Base-by-base conservation (phyloP, 176 grass and related monocot genomes). In the Lolium rigidum region DNA sequence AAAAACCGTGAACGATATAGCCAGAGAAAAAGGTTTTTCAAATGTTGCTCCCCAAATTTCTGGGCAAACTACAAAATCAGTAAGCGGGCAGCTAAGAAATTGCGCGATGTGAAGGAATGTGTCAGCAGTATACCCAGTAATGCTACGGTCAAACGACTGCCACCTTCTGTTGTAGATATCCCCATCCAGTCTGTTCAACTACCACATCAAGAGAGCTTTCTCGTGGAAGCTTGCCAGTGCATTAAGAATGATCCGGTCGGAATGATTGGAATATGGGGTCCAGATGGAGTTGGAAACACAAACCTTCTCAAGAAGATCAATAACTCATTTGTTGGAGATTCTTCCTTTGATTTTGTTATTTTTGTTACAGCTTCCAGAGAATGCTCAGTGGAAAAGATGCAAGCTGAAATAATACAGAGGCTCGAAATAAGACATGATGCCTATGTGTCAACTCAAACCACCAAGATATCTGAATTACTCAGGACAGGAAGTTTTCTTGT, bases 261-360 rank as follows among this genome's bases (percentile, higher is more conserved):
- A 10, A 70, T 78, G 3, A 62, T 88, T 49, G 86, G 86, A 7
- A 78, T 83, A 46, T 72, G 54, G 52, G 86, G 86, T 20, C 22
- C 43, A 44, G 43, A 6, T 44, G 86, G 86, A 55, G 79, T 64
- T 10, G 61, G 61, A 4, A 64, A 64, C 26, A 64, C 61, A 31
- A 28, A 13, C 15, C 61, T 64, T 2, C 1, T 64, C 24, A 6
- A 2, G 12, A 28, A 64, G 14, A 64, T 64, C 24, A 64, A 64
- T 7, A 64, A 64, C 24, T 31, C 61, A 64, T 64, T 28, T 10
- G 10, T 62, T 24, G 59, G 59, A 62, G 59, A 21, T 21, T 28
- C 28, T 22, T 14, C 0, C 22, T 64, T 64, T 12, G 11, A 64
- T n/a, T n/a, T n/a, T 64, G 24, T 64, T 64, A 64, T 64, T 5